Evolutionary conservation across 73 alveolate genomes (phyloP), one percentile per base, ranked within the genome.

Genomic region (Uronychia binucleata): DNA sequence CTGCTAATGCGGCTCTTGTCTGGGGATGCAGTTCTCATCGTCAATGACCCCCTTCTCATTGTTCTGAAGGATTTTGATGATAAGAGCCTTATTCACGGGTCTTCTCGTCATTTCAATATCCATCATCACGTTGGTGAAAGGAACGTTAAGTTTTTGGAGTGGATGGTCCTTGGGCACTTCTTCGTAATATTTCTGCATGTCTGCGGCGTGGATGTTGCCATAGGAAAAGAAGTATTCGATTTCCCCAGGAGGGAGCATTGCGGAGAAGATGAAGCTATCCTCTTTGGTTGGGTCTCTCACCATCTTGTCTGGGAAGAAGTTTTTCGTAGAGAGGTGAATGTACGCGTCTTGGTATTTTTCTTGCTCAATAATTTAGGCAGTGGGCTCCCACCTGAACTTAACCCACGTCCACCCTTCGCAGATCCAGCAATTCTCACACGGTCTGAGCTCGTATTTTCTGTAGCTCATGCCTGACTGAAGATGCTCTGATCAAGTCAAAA

Each of bases 351-450:
- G 19, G 19, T 5, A 5, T 46, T 46, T 19, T 46, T 46, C 67
- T 19, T 19, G 67, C 19, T 46, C 67, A 11, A 46, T 46, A 11
- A 46, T 46, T 5, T 46, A 5, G 19, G 67, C n/a, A 19, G 5
- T 19, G 77, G 92, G 80, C 32, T 82, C 86, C 67, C 81, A 94
- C 57, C 89, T 86, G 81, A 94, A 94, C 79, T 87, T 87, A 13
- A 94, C 83, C 84, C 90, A 94, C 29, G 94, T 78, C 98, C 98
- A 94, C 28, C 98, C 98, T 84, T 94, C 98, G 81, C 98, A 94
- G 30, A 94, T 91, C 98, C 98, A 94, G 81, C 98, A 94, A 57
- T 86, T 86, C 29, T 77, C 29, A n/a, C 58, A 29, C 0, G 91
- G 85, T 31, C 77, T 77, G 13, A 85, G 74, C 76, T 77, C 57